Conservation (phyloP, 164 flowering plant genomes). For the Platanus orientalis region DNA sequence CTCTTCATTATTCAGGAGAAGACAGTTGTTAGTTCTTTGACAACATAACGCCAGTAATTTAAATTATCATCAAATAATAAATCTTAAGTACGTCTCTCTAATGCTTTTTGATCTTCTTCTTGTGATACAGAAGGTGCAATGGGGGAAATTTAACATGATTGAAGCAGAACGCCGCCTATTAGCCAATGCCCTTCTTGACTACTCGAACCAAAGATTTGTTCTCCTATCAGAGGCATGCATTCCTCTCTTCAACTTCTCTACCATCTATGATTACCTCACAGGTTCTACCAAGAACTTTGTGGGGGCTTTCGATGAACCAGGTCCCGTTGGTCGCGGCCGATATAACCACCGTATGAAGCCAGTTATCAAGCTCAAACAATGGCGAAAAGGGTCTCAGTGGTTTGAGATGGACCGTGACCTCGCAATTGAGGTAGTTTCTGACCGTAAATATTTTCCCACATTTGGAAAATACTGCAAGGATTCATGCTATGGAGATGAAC, state of each 20-base stretch:
- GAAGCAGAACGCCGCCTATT: constrained; percentile 74
- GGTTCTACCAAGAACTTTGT: constrained; percentile 44
- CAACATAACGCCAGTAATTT: no score
- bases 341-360: constrained; percentile 48
- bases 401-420: constrained; percentile 53
- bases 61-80: no score
- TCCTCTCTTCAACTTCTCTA: constrained; percentile 73
- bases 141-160: constrained; percentile 70
- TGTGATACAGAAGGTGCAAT: constrained; percentile 58
- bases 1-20: no score
- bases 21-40: no score
- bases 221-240: constrained; percentile 86
- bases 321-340: constrained; percentile 61
- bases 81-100: no score
- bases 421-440: constrained; percentile 50
- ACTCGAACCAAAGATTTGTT: constrained; percentile 67
- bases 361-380: constrained; percentile 28
- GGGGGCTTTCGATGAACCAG: constrained; percentile 40
- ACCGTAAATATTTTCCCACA: constrained; percentile 33
- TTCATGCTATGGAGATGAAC: constrained; percentile 57
- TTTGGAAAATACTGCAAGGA: constrained; percentile 40
- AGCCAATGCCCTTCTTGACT: constrained; percentile 72
- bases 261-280: constrained; percentile 60
- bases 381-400: constrained; percentile 88
- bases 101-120: no score